phyloP scores from a whole-genome alignment of 345 rosid genomes.

The Kernera saxatilis region DNA sequence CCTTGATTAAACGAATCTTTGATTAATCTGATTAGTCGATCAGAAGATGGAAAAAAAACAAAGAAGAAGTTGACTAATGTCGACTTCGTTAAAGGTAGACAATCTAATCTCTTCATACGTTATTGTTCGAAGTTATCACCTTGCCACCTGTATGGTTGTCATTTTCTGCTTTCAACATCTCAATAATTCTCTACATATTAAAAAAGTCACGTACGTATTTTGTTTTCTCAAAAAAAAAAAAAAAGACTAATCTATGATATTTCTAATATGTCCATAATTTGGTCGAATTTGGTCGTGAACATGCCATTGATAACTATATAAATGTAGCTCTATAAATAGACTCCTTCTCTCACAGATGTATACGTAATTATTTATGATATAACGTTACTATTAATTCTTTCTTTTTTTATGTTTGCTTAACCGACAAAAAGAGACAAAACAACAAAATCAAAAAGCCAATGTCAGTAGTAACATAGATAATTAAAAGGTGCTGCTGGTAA shows the following conservation, averaged over 20 bases:
- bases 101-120: slow-evolving; percentile 12
- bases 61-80: neutral
- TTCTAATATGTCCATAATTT: neutral
- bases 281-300: neutral
- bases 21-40: no score
- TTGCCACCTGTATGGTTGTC: slow-evolving; percentile 7
- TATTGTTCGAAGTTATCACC: slow-evolving; percentile 7
- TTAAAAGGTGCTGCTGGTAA: slow-evolving; percentile 13
- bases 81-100: neutral
- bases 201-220: neutral
- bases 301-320: neutral
- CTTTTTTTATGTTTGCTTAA: neutral
- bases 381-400: neutral
- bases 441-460: slow-evolving; percentile 7
- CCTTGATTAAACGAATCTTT: no score
- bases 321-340: no score
- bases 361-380: neutral
- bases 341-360: neutral
- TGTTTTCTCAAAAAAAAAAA: neutral
- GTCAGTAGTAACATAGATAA: slow-evolving; percentile 7
- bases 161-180: slow-evolving; percentile 15
- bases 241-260: neutral
- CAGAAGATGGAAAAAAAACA: no score
- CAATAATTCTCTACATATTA: neutral
- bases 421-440: slow-evolving; percentile 15